Conservation (phyloP, 1,284 basidiomycete genomes). For the Porogramme epimiltina region DNA sequence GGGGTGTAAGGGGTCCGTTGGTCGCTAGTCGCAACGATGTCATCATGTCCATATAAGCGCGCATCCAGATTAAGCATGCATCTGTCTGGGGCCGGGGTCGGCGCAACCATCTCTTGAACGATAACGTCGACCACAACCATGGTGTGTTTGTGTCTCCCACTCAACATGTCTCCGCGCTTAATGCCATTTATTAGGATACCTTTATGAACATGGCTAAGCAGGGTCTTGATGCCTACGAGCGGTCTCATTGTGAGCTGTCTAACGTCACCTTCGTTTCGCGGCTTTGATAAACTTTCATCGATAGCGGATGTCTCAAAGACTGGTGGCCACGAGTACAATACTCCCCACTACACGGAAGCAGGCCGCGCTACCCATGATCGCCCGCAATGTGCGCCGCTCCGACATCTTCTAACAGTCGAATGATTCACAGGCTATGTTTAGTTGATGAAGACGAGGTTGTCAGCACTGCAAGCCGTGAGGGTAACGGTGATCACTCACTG, state of each 20-base stretch:
- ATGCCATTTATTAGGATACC: constrained; percentile 50
- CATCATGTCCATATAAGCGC: too few relatives aligned
- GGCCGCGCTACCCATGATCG: constrained; percentile 15
- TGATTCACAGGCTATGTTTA: constrained; percentile 28
- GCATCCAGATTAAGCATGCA: too few relatives aligned
- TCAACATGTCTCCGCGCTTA: background rate
- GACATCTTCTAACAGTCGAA: background rate
- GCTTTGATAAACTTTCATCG: background rate
- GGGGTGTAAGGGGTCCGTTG: too few relatives aligned
- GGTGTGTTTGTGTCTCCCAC: constrained; percentile 4
- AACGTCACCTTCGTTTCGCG: background rate
- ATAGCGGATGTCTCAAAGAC: constrained; percentile 41
- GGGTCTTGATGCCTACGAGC: constrained; percentile 51
- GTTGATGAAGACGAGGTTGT: constrained; percentile 64
- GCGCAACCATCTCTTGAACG: constrained; percentile 1
- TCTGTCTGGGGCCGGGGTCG: too few relatives aligned
- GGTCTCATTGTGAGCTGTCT: constrained; percentile 14
- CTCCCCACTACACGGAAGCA: constrained; percentile 40
- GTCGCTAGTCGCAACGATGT: too few relatives aligned
- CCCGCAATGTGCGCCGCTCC: constrained; percentile 35
- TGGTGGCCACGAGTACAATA: constrained; percentile 64
- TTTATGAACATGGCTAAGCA: constrained; percentile 71
- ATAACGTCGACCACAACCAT: constrained; percentile 9
- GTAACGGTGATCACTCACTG: constrained; percentile 51
- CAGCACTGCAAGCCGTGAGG: constrained; percentile 48